Evolutionary conservation across 495 filamentous ascomycete genomes (phyloP).

Genomic region (Geoglossum glabrum): DNA sequence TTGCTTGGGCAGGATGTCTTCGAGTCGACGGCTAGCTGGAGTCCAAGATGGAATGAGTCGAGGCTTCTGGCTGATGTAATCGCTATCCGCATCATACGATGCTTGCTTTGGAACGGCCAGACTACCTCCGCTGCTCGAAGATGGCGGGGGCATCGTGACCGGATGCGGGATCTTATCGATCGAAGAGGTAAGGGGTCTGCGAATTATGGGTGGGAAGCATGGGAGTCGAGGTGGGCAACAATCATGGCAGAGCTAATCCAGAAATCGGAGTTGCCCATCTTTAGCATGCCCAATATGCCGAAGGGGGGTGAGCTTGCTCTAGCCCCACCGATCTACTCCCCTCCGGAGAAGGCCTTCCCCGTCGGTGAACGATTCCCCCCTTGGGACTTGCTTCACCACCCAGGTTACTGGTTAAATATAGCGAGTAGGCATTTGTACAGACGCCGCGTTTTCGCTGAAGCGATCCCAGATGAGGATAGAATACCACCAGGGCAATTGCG

Average conservation of each 20-base stretch:
- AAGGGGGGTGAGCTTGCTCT: conserved; percentile 5
- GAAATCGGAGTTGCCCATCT: conserved; percentile 29
- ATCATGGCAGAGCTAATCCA: conserved; percentile 67
- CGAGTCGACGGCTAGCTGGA: conserved; percentile 73
- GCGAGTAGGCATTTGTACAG: conserved; percentile 43
- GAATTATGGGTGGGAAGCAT: conserved; percentile 74
- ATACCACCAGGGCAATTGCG: conserved; percentile 43
- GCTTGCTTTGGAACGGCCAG: conserved; percentile 54
- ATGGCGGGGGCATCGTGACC: conserved; percentile 54
- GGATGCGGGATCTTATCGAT: conserved; percentile 54
- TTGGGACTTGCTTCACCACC: conserved; percentile 66
- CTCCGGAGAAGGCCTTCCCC: conserved; percentile 46
- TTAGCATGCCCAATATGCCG: conserved; percentile 15
- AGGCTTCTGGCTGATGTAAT: conserved; percentile 61
- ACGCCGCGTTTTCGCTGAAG: conserved; percentile 37
- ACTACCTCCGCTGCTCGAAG: conserved; percentile 52
- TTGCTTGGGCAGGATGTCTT: conserved; percentile 64
- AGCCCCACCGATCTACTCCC: conserved; percentile 26
- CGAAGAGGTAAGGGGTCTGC: conserved; percentile 61
- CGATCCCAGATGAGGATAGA: conserved; percentile 59
- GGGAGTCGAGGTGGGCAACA: conserved; percentile 65
- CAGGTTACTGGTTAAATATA: conserved; percentile 67
- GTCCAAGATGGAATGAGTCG: conserved; percentile 67
- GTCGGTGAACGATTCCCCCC: conserved; percentile 45
- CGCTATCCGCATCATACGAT: conserved; percentile 59